Conservation (phyloP, 345 rosid genomes). For the Tarenaya hassleriana region DNA sequence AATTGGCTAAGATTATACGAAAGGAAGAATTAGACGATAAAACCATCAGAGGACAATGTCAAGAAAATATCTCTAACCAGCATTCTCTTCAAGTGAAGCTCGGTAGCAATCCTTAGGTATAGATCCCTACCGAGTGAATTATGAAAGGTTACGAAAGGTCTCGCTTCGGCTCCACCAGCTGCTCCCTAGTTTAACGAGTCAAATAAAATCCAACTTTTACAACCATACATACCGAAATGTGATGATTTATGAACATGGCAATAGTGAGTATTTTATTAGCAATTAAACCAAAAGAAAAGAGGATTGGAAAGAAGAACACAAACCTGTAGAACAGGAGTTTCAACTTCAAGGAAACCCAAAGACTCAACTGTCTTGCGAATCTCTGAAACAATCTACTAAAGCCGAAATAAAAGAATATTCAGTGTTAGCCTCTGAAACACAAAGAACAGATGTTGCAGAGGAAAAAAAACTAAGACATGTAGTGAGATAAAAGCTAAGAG, state of each 20-base stretch:
- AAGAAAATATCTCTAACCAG: conserved; percentile 42
- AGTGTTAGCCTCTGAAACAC: neutral
- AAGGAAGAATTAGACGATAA: conserved; percentile 4
- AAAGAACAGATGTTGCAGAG: neutral
- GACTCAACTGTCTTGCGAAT: conserved; percentile 82
- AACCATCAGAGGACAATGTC: neutral
- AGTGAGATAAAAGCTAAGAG: neutral
- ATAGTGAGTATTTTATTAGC: too few relatives aligned
- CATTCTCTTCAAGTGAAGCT: conserved; percentile 96
- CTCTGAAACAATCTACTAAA: conserved; percentile 68
- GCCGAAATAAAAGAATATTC: conserved; percentile 9
- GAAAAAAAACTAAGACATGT: neutral
- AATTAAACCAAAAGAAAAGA: neutral
- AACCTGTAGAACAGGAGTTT: conserved; percentile 98
- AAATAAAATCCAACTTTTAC: conserved; percentile 29
- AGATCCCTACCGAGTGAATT: conserved; percentile 93
- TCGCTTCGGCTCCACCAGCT: conserved; percentile 99
- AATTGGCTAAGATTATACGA: conserved; percentile 15
- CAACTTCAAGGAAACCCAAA: conserved; percentile 80
- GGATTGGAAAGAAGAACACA: conserved; percentile 24
- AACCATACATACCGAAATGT: neutral
- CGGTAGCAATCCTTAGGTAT: conserved; percentile 90
- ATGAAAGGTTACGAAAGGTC: conserved; percentile 90
- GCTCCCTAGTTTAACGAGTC: conserved; percentile 69
- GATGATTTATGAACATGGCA: too few relatives aligned